phyloP scores from a whole-genome alignment of 2,329 filamentous ascomycete species.

The Chalara sp. region DNA sequence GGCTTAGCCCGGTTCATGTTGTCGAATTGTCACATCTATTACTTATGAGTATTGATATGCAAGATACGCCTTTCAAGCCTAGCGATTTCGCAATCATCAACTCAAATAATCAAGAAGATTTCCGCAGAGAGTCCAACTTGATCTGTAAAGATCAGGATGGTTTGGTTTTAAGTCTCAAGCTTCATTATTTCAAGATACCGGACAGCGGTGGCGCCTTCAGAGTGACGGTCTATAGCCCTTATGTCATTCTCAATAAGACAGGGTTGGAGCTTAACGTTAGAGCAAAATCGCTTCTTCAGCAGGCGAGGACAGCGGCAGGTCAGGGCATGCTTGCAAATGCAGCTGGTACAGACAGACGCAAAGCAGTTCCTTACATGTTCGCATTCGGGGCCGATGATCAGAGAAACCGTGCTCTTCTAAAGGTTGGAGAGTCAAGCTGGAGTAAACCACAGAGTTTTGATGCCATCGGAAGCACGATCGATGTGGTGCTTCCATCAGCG shows the following conservation, averaged over 20 bases:
- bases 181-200: conserved; percentile 87
- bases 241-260: conserved; percentile 92
- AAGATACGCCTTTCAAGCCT: conserved; percentile 88
- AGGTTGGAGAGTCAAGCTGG: conserved; percentile 86
- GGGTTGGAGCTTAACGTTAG: conserved; percentile 82
- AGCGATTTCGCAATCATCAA: conserved; percentile 99
- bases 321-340: conserved; percentile 55
- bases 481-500: conserved; percentile 73
- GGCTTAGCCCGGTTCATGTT: conserved; percentile 93
- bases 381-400: conserved; percentile 84
- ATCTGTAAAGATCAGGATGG: conserved; percentile 81
- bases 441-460: conserved; percentile 98
- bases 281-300: conserved; percentile 82
- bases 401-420: conserved; percentile 82
- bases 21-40: conserved; percentile 92
- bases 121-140: conserved; percentile 72
- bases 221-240: conserved; percentile 90
- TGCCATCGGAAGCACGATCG: conserved; percentile 87
- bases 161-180: conserved; percentile 68
- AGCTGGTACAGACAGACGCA: conserved; percentile 49
- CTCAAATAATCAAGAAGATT: conserved; percentile 78
- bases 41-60: conserved; percentile 89
- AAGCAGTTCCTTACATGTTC: conserved; percentile 90
- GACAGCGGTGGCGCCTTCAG: conserved; percentile 94
- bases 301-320: conserved; percentile 75